Conservation (phyloP, 345 rosid species). For the Atalantia buxifolia region DNA sequence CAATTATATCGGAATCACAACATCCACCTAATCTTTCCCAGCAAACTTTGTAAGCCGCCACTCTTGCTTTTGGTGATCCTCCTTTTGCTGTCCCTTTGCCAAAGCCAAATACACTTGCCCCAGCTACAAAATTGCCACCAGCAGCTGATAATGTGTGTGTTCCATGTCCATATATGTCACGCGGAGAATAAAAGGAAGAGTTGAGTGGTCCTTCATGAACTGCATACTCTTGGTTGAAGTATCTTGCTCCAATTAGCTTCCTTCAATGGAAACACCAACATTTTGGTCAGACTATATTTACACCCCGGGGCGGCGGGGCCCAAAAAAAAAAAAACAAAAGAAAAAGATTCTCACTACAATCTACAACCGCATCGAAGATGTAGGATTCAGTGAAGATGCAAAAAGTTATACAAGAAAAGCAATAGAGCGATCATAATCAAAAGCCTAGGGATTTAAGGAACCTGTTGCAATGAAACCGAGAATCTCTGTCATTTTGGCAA, state of each 20-base stretch:
- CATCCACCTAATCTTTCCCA: slow-evolving; percentile 32
- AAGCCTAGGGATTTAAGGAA: not conserved
- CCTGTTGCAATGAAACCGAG: slow-evolving; percentile 74
- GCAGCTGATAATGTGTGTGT: slow-evolving; percentile 89
- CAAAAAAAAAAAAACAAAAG: no score
- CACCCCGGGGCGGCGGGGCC: no score
- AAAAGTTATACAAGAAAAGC: no score
- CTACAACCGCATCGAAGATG: no score
- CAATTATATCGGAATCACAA: slow-evolving; percentile 65
- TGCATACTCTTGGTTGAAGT: slow-evolving; percentile 49
- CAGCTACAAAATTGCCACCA: slow-evolving; percentile 56
- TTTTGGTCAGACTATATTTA: not conserved
- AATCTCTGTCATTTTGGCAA: slow-evolving; percentile 57
- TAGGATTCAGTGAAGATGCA: not conserved
- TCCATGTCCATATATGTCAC: slow-evolving; percentile 79
- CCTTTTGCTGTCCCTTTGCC: slow-evolving; percentile 77
- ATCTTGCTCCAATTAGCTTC: slow-evolving; percentile 70
- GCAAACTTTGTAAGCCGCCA: slow-evolving; percentile 88
- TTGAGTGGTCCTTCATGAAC: slow-evolving; percentile 41
- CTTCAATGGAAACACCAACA: slow-evolving; percentile 20
- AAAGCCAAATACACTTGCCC: slow-evolving; percentile 46
- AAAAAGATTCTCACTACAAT: no score
- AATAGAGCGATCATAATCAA: no score
- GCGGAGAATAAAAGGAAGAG: slow-evolving; percentile 49
- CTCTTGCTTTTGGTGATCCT: slow-evolving; percentile 76